A percentile compares a stretch with the other conserved stretches of the same genome.
Conservation (phyloP, 768 basidiomycete genomes). For the Peribolospora baueri region DNA sequence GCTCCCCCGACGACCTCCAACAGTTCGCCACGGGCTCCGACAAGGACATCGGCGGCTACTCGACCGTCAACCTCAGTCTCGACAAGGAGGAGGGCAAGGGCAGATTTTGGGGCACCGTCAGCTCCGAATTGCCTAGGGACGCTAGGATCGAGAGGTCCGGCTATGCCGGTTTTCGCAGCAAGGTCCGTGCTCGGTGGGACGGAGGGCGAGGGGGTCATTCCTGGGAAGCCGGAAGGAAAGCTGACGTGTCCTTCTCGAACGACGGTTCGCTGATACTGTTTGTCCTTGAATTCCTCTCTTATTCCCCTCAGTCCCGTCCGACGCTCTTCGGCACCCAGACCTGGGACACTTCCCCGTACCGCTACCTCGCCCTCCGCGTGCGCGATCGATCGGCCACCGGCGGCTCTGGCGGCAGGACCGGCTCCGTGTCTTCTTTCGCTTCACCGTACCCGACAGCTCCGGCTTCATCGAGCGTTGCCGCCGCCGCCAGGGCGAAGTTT, state of each 20-base stretch:
- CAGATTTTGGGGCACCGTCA: conserved; percentile 60
- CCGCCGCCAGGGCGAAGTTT: no score
- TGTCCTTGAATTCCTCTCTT: neutral
- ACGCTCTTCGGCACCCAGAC: conserved; percentile 63
- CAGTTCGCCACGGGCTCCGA: conserved; percentile 64
- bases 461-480: no score
- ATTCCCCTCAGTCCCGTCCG: conserved; percentile 32
- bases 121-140: conserved; percentile 29
- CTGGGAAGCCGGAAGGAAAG: neutral
- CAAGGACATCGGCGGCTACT: conserved; percentile 50
- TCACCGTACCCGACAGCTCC: no score
- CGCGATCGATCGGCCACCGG: conserved; percentile 30
- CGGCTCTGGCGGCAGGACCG: conserved; percentile 50
- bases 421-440: no score
- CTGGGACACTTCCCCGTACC: conserved; percentile 61
- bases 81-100: conserved; percentile 31
- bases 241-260: neutral
- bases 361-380: conserved; percentile 55
- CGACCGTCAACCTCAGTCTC: conserved; percentile 50
- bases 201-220: neutral
- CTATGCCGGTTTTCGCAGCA: conserved; percentile 75
- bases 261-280: neutral
- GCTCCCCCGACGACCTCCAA: conserved; percentile 32
- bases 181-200: conserved; percentile 25
- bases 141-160: conserved; percentile 31